Base-by-base conservation (phyloP, 208 protist species). In the Acanthamoeba sp. region DNA sequence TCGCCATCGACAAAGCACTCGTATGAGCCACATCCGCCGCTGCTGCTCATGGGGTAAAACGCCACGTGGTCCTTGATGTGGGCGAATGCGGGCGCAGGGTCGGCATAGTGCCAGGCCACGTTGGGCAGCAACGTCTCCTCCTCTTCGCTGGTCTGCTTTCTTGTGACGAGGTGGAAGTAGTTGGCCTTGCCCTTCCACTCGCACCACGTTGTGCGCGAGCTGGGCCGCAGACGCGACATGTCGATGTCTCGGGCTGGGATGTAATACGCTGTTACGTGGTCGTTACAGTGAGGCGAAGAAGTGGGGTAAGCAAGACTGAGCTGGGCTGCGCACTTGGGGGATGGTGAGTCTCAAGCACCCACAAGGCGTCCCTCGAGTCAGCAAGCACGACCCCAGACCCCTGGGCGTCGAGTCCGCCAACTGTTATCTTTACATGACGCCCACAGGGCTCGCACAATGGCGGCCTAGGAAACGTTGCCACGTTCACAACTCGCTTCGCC, bases 261-360 rank as follows among this genome's bases (percentile, higher is more conserved):
- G 66, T 76, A 76, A n/a, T 76, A 76, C n/a, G 66, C 66, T 76
- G 45, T 48, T 10, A 48, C 7, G 27, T 71, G 20, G 7, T 6
- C 29, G 7, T 71, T 22, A 27, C 7, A 69, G 14, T 34, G 18
- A 69, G 20, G 59, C 7, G n/a, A 16, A 69, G 7, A 69, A 69
- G 45, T 10, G 45, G 3, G 45, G 45, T 48, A 48, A 10, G 66
- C n/a, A 40, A 36, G 29, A 71, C 20, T 6, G 27, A 76, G 18
- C 7, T 5, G 66, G 27, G 66, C 20, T 7, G 2, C 18, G 66
- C 20, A 36, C 66, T 76, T 38, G 66, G 66, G 2, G 66, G 66
- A 18, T 76, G 66, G 20, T 76, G 66, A n/a, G 66, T 76, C 27
- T 76, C 66, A 7, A 76, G 66, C 7, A 76, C 66, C 66, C 66